These are phyloP conservation scores for Avena atlantica DNA, from an alignment of 176 grass and related monocot genomes.

Conservation along the genomic window DNA sequence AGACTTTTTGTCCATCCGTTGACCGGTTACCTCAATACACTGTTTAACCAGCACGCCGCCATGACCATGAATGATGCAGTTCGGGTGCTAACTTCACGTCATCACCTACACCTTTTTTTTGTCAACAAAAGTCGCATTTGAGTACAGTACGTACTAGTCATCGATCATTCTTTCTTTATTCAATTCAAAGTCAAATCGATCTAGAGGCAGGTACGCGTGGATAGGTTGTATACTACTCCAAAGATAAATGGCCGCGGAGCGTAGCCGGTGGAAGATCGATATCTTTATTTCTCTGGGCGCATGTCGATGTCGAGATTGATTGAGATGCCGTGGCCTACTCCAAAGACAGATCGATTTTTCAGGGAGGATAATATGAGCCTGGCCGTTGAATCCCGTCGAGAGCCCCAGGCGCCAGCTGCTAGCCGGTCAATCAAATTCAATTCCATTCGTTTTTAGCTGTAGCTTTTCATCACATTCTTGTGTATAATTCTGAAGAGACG, in stretches of 20 bases:
- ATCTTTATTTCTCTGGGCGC: too few relatives aligned
- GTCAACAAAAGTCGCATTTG: background rate
- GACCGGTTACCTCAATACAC: background rate
- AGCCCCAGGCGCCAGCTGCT: background rate
- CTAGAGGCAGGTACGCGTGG: background rate
- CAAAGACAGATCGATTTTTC: background rate
- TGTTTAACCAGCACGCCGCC: background rate
- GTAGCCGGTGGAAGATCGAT: background rate
- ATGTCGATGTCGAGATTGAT: too few relatives aligned
- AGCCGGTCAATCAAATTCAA: background rate
- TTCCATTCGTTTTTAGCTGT: background rate
- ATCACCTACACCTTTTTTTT: background rate
- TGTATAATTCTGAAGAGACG: background rate
- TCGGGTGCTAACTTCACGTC: background rate
- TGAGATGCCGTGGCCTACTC: background rate
- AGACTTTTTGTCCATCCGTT: background rate
- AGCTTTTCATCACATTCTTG: background rate
- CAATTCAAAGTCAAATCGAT: background rate
- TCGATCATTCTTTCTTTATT: background rate
- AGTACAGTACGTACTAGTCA: background rate
- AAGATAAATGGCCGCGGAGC: background rate
- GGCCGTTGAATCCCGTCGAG: background rate
- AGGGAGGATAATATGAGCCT: background rate
- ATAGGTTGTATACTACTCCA: background rate
- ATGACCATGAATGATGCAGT: slow-evolving; percentile 15